A percentile compares a stretch with the other conserved stretches of the same genome.
phyloP scores from a whole-genome alignment of 2,329 filamentous ascomycete genomes.

The Fusarium metavorans region DNA sequence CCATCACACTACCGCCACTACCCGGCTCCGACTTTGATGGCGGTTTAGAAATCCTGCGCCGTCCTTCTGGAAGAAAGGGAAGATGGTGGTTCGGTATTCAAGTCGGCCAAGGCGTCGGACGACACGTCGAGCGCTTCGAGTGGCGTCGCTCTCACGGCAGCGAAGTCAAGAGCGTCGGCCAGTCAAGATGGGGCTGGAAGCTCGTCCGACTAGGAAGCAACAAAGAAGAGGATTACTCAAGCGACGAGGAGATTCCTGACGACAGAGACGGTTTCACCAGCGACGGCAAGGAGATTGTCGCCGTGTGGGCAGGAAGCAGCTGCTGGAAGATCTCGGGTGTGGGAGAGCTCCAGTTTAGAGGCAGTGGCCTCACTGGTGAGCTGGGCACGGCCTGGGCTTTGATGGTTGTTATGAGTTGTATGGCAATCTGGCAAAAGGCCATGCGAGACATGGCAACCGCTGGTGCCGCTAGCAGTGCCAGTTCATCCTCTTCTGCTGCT shows the following conservation, averaged over 20 bases:
- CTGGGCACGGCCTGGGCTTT: conserved; percentile 39
- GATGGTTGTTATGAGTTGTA: conserved; percentile 44
- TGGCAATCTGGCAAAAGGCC: conserved; percentile 38
- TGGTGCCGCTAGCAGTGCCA: conserved; percentile 1
- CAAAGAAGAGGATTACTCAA: conserved; percentile 13
- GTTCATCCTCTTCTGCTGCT: conserved; percentile 1
- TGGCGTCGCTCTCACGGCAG: conserved; percentile 38
- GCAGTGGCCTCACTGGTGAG: conserved; percentile 44
- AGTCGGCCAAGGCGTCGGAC: conserved; percentile 26
- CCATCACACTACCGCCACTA: conserved; percentile 23
- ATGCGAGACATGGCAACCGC: conserved; percentile 21
- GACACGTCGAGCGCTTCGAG: conserved; percentile 35
- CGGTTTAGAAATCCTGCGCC: conserved; percentile 29
- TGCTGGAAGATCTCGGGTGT: conserved; percentile 26
- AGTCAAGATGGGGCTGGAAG: conserved; percentile 37
- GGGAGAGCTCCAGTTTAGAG: conserved; percentile 43
- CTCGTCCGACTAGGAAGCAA: conserved; percentile 37
- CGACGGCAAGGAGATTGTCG: conserved; percentile 42
- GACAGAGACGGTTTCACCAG: conserved; percentile 33
- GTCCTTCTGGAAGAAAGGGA: conserved; percentile 11
- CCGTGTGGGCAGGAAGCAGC: conserved; percentile 35
- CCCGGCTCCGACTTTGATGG: not conserved
- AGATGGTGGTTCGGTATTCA: conserved; percentile 37
- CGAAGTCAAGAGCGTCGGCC: conserved; percentile 37
- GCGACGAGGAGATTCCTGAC: conserved; percentile 9